These are phyloP conservation scores for Fistulinella prunicolor DNA, from an alignment of 768 basidiomycete genomes.

Conservation along the genomic window DNA sequence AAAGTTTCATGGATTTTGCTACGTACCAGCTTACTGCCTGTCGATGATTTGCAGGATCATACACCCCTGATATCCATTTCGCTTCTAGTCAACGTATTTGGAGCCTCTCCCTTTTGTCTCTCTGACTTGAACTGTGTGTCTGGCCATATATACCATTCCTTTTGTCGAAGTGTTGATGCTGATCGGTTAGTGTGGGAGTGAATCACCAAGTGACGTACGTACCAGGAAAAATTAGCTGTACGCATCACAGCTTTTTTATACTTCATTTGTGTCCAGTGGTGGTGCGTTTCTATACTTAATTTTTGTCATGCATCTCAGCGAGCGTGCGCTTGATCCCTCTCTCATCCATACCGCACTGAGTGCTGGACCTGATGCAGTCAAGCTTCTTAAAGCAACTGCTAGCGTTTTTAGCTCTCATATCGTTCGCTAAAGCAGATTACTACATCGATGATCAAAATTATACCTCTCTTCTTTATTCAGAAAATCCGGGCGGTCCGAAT, in stretches of 20 bases:
- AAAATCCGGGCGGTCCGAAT: conserved; percentile 10
- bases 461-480: conserved; percentile 10
- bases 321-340: neutral
- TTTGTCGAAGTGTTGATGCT: no score
- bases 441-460: conserved; percentile 17
- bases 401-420: neutral
- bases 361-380: conserved; percentile 3
- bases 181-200: neutral
- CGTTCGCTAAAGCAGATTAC: conserved; percentile 10
- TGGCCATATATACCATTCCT: no score
- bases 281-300: no score
- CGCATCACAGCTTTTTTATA: neutral
- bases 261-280: no score
- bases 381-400: neutral
- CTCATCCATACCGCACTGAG: neutral
- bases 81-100: no score
- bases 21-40: no score
- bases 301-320: neutral
- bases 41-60: no score
- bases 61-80: no score
- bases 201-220: neutral
- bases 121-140: no score
- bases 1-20: no score
- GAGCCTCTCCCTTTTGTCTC: no score
- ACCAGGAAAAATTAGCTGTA: neutral